Evolutionary conservation across 441 rosid genomes (phyloP), one percentile per base, ranked within the genome.

Genomic region (Jatropha podagrica): DNA sequence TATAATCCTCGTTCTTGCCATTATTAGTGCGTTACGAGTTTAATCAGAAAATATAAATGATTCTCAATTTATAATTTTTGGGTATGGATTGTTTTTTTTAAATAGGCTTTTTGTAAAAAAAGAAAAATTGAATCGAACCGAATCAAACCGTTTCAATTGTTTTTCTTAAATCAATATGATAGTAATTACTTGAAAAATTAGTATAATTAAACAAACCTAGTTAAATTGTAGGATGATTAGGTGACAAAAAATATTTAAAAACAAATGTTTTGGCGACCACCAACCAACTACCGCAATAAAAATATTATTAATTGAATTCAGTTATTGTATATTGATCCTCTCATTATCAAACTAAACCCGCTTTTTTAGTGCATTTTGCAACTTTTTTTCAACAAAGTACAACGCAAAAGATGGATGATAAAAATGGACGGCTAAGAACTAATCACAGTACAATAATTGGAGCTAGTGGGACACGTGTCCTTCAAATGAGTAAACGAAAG

Each of bases 401-500:
- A 59, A 66, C 82, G 69, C 59, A 59, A 49, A 55, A 32, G 46
- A 59, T n/a, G 10, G 65, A 54, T 23, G 40, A 68, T 54, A 48
- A 4, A 67, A 71, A 71, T 71, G 77, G 77, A 74, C 82, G 84
- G 81, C 72, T 72, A 20, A 72, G 40, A 74, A 76, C 13, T 3
- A 11, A 67, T 40, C 52, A 42, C 59, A 27, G 71, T 32, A n/a
- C 84, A 79, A 83, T 84, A 74, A 81, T 79, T 77, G 78, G 62
- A 26, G 72, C 0, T 62, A 66, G 69, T 72, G 26, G 78, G 49
- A 75, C 78, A 75, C 86, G 81, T 79, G 84, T 69, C 77, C 4
- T 7, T n/a, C 40, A 41, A 1, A 12, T 27, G n/a, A 69, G 61
- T 20, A 38, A 42, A 26, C 17, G 10, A 67, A 63, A 26, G 75